Percentiles rank a stretch among this genome's conserved stretches.
Conservation (phyloP, 768 basidiomycete species). For the Neoboletus brunneissimus region DNA sequence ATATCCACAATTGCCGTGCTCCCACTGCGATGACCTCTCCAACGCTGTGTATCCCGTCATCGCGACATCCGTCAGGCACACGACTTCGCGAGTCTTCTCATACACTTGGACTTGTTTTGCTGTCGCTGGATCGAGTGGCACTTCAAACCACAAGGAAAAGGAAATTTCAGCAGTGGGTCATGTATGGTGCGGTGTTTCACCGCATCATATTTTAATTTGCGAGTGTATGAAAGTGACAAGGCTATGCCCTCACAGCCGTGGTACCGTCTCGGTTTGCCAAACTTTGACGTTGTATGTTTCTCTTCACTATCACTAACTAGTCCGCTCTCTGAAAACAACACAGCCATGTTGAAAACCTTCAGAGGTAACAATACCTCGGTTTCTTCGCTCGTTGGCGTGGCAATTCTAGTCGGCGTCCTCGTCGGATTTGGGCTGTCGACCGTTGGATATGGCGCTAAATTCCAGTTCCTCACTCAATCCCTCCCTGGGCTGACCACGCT, state of each 20-base stretch:
- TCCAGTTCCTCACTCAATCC: conserved; percentile 14
- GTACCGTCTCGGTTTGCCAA: background rate
- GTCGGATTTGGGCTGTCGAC: conserved; percentile 27
- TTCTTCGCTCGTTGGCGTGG: conserved; percentile 15
- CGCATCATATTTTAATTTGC: background rate
- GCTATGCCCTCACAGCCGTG: conserved; percentile 3
- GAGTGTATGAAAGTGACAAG: background rate
- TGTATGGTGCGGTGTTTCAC: background rate
- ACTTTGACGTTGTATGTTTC: background rate
- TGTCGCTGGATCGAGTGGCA: background rate
- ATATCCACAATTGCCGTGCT: no score
- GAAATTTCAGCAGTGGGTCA: background rate
- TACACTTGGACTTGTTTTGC: background rate
- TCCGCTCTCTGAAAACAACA: background rate
- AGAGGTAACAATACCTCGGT: background rate
- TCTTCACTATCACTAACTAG: background rate
- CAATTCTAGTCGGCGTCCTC: conserved; percentile 28
- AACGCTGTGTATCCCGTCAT: background rate
- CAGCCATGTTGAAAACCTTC: conserved; percentile 7
- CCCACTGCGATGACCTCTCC: no score
- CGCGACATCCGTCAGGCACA: background rate
- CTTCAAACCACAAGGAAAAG: background rate
- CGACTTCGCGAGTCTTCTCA: background rate
- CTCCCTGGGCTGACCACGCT: conserved; percentile 12
- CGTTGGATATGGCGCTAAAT: conserved; percentile 11